Percentiles rank a stretch among this genome's conserved stretches.
Evolutionary conservation across 306 rosid genomes (phyloP).

Genomic region (Begonia masoniana): DNA sequence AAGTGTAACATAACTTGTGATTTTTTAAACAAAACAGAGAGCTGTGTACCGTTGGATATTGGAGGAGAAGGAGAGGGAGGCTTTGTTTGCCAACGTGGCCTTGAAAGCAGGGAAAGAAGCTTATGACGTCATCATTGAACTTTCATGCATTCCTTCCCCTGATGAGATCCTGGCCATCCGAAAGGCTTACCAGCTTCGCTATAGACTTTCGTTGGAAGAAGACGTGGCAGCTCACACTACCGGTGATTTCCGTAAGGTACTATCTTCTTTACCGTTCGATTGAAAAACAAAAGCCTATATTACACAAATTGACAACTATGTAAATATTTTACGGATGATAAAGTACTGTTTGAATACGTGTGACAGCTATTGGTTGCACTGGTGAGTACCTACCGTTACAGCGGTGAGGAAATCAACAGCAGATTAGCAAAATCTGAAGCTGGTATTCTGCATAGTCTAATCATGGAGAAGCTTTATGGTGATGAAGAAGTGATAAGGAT

Average conservation of each 20-base stretch:
- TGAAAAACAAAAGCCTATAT: no score
- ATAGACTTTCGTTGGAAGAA: conserved; percentile 73
- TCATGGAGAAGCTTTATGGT: conserved; percentile 17
- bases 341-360: background rate
- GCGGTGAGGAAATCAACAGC: conserved; percentile 24
- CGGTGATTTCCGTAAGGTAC: conserved; percentile 65
- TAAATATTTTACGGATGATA: no score
- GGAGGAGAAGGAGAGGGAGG: conserved; percentile 67
- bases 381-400: conserved; percentile 29
- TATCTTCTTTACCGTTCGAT: background rate
- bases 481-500: conserved; percentile 38
- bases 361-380: conserved; percentile 33
- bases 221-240: conserved; percentile 60
- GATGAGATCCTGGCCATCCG: conserved; percentile 54
- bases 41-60: conserved; percentile 70
- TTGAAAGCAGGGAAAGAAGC: conserved; percentile 21
- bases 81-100: conserved; percentile 55
- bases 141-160: conserved; percentile 37
- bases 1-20: no score
- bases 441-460: conserved; percentile 10
- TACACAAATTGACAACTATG: no score
- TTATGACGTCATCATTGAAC: conserved; percentile 40
- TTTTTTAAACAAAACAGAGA: conserved; percentile 22
- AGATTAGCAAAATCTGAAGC: conserved; percentile 25
- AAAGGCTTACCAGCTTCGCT: conserved; percentile 58